Conservation (phyloP, 805 yeast species). For the Myxozyma mucilagina region DNA sequence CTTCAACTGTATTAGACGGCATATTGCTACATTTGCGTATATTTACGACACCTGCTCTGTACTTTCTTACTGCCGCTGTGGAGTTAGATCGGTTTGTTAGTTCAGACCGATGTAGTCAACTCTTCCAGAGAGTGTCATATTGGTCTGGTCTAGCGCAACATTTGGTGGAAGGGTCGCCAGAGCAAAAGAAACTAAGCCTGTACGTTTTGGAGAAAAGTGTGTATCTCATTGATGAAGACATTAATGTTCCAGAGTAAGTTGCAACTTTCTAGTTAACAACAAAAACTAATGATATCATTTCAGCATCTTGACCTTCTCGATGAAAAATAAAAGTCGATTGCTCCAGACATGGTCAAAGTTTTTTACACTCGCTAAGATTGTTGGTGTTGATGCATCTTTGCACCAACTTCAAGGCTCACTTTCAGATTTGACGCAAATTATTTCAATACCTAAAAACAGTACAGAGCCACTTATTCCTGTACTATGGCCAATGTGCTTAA, state of each 20-base stretch:
- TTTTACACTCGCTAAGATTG: slow-evolving; percentile 72
- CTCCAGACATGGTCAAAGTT: slow-evolving; percentile 68
- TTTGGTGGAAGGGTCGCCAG: slow-evolving; percentile 17
- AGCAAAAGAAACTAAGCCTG: slow-evolving; percentile 18
- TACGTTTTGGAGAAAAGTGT: slow-evolving; percentile 13
- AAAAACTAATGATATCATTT: neutral
- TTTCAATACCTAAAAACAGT: neutral
- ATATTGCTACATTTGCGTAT: neutral
- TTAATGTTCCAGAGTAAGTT: slow-evolving; percentile 15
- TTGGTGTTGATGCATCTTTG: slow-evolving; percentile 80
- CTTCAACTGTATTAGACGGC: neutral
- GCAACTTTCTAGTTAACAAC: neutral
- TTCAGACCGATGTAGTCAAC: neutral
- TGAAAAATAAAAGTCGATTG: slow-evolving; percentile 30
- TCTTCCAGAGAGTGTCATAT: neutral
- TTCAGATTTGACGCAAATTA: slow-evolving; percentile 4
- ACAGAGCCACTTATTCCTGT: slow-evolving; percentile 4
- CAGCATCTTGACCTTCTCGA: slow-evolving; percentile 6
- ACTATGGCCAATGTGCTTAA: slow-evolving; percentile 13
- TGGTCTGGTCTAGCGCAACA: slow-evolving; percentile 11
- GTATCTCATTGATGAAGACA: neutral
- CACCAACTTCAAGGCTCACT: slow-evolving; percentile 58
- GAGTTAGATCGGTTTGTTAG: neutral
- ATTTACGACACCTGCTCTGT: slow-evolving; percentile 8
- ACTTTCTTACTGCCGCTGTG: slow-evolving; percentile 11